Evolutionary conservation across 1,139 yeast genomes (phyloP).

Genomic region (Lodderomyces pseudojiufengensis): DNA sequence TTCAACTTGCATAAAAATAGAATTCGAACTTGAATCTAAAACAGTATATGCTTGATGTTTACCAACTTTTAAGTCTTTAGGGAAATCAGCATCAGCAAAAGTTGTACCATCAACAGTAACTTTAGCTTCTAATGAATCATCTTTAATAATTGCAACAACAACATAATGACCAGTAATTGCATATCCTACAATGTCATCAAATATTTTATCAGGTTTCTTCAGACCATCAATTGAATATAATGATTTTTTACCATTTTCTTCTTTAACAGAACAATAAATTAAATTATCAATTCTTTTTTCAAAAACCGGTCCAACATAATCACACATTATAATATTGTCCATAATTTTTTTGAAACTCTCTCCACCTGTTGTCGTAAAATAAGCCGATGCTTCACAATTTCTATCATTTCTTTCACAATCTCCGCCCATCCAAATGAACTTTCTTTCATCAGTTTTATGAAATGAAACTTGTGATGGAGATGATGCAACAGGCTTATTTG

Average conservation of each 20-base stretch:
- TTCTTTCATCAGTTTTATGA: conserved; percentile 51
- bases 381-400: conserved; percentile 57
- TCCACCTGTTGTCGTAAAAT: conserved; percentile 64
- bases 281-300: conserved; percentile 42
- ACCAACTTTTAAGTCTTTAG: conserved; percentile 59
- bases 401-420: conserved; percentile 44
- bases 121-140: conserved; percentile 54
- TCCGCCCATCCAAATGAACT: conserved; percentile 69
- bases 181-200: conserved; percentile 36
- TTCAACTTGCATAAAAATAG: conserved; percentile 82
- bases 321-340: conserved; percentile 57
- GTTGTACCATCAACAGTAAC: conserved; percentile 79
- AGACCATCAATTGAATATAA: conserved; percentile 27
- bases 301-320: conserved; percentile 58
- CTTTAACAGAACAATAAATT: conserved; percentile 53
- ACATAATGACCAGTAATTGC: conserved; percentile 54
- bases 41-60: conserved; percentile 81
- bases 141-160: conserved; percentile 71
- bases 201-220: conserved; percentile 18
- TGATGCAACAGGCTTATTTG: conserved; percentile 42
- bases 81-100: conserved; percentile 80
- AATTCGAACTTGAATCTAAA: conserved; percentile 68
- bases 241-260: conserved; percentile 19
- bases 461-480: conserved; percentile 47
- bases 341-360: conserved; percentile 49